Conservation (phyloP, 1,139 yeast genomes). For the Blastobotrys ciferrii region DNA sequence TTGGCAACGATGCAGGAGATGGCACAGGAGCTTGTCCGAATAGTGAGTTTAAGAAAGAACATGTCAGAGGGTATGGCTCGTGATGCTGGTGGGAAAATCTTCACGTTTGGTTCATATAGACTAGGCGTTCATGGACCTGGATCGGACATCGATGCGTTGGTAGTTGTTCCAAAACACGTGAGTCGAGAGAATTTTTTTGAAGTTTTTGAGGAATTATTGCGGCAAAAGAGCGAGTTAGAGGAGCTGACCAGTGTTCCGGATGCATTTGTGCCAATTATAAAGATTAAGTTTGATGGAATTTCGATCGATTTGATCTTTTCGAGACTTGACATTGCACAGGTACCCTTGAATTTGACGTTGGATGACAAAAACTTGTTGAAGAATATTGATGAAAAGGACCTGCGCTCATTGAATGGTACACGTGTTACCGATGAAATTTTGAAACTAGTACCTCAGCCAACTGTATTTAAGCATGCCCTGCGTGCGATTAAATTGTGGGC, state of each 20-base stretch:
- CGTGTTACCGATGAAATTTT: constrained; percentile 95
- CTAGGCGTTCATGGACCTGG: constrained; percentile 98
- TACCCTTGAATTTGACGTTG: constrained; percentile 69
- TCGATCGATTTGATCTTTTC: constrained; percentile 90
- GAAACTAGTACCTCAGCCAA: constrained; percentile 84
- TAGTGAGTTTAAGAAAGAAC: constrained; percentile 73
- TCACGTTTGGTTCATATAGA: constrained; percentile 91
- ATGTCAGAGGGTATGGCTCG: constrained; percentile 97
- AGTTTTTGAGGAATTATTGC: constrained; percentile 66
- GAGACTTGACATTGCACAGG: constrained; percentile 72
- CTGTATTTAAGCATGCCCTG: constrained; percentile 88
- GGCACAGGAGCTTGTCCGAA: constrained; percentile 76
- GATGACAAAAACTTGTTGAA: constrained; percentile 80
- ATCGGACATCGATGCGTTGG: constrained; percentile 92
- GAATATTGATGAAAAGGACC: constrained; percentile 86
- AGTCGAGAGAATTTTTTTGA: constrained; percentile 82
- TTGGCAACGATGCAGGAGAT: constrained; percentile 66
- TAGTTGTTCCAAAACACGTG: constrained; percentile 97
- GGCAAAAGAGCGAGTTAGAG: constrained; percentile 73
- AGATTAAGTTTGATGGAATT: constrained; percentile 81
- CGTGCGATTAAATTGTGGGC: constrained; percentile 97
- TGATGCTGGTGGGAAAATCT: constrained; percentile 96
- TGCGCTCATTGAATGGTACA: constrained; percentile 89
- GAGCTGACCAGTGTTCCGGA: constrained; percentile 94
- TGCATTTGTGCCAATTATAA: constrained; percentile 94